phyloP scores from a whole-genome alignment of 495 filamentous ascomycete species.

The Beverwykella pulmonaria region DNA sequence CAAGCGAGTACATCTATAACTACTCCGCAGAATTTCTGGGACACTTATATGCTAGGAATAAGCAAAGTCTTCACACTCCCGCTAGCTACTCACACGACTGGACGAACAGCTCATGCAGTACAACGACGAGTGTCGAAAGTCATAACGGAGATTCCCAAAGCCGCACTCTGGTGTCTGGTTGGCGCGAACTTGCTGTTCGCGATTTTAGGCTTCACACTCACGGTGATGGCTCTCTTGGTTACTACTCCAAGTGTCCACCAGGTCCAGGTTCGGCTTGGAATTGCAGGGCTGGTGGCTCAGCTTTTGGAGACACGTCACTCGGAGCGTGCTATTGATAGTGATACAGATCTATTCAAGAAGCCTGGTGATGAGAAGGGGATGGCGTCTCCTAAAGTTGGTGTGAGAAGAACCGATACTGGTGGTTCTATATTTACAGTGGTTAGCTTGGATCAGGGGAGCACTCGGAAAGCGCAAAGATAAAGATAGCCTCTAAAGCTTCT shows the following conservation, averaged over 20 bases:
- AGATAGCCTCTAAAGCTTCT: no score
- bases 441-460: no score
- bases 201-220: background rate
- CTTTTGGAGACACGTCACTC: conserved; percentile 13
- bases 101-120: no score
- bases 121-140: no score
- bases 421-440: conserved; percentile 7
- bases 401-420: conserved; percentile 15
- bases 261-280: conserved; percentile 9
- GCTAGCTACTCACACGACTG: no score
- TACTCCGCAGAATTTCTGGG: background rate
- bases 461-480: no score
- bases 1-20: background rate
- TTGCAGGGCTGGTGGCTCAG: conserved; percentile 12
- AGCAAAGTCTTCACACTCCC: background rate
- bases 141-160: conserved; percentile 1
- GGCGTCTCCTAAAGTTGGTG: background rate
- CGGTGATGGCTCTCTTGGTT: background rate
- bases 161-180: conserved; percentile 22
- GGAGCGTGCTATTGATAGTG: background rate
- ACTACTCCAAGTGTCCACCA: conserved; percentile 5
- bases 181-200: conserved; percentile 8
- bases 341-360: conserved; percentile 5
- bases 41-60: conserved; percentile 2
- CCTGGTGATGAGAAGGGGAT: background rate